A percentile compares a stretch with the other conserved stretches of the same genome.
These are phyloP conservation scores for Luvunga scandens DNA, from an alignment of 345 rosid species.

Conservation along the genomic window DNA sequence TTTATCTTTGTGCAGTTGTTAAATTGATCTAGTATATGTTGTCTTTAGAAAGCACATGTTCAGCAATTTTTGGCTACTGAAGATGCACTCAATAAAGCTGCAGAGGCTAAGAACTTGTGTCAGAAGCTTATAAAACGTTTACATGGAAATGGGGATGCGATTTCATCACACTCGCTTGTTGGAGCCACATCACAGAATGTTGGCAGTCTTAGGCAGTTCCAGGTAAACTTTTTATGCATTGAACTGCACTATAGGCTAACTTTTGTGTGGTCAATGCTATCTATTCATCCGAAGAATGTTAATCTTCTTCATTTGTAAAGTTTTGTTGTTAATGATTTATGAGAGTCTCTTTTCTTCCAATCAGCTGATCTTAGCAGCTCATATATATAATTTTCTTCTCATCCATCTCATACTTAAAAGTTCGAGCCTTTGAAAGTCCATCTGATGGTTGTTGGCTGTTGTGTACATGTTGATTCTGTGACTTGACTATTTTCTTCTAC, in stretches of 20 bases:
- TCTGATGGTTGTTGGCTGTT: not conserved
- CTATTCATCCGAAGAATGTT: not conserved
- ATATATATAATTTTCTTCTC: not conserved
- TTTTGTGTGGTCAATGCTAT: not conserved
- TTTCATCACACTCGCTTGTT: slow-evolving; percentile 48
- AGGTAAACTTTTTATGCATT: slow-evolving; percentile 44
- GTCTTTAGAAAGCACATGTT: slow-evolving; percentile 82
- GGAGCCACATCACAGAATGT: slow-evolving; percentile 64
- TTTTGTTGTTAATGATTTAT: not conserved
- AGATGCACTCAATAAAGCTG: slow-evolving; percentile 87
- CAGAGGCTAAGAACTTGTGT: slow-evolving; percentile 75
- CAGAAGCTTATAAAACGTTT: slow-evolving; percentile 67
- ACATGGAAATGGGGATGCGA: slow-evolving; percentile 61
- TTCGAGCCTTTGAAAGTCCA: not conserved
- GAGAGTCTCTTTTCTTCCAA: not conserved
- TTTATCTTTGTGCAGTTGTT: not conserved
- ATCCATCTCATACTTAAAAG: not conserved
- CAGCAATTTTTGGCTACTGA: slow-evolving; percentile 95
- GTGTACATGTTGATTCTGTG: slow-evolving; percentile 14
- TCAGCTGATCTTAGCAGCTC: not conserved
- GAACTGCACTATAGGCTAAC: not conserved
- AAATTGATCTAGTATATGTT: slow-evolving; percentile 19
- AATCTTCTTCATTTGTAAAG: not conserved
- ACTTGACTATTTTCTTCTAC: slow-evolving; percentile 16
- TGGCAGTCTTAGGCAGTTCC: slow-evolving; percentile 73